phyloP scores from a whole-genome alignment of 352 stramenopile genomes.

The Paralagenidium karlingii region DNA sequence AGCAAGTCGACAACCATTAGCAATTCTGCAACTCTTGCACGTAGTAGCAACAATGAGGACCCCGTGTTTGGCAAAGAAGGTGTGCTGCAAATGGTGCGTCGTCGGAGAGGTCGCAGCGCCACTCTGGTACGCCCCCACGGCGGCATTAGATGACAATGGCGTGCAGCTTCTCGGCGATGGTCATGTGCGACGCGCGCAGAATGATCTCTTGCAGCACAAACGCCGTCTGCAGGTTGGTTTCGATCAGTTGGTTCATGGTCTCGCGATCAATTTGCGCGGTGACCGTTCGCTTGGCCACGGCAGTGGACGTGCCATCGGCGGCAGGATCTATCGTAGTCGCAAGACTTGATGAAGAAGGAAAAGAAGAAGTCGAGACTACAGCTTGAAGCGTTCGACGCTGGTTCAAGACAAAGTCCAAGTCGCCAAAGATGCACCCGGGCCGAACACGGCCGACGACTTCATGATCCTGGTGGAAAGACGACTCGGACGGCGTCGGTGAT shows the following conservation, averaged over 20 bases:
- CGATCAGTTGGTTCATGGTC: slow-evolving; percentile 13
- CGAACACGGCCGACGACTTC: slow-evolving; percentile 36
- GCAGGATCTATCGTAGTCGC: no score
- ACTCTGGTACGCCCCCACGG: no score
- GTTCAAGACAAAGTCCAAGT: slow-evolving; percentile 48
- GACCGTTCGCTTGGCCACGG: slow-evolving; percentile 11
- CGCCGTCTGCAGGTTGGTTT: slow-evolving; percentile 16
- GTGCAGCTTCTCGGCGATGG: slow-evolving; percentile 29
- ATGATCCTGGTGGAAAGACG: slow-evolving; percentile 5
- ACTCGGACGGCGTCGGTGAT: slow-evolving; percentile 4
- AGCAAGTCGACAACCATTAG: no score
- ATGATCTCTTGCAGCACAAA: slow-evolving; percentile 42
- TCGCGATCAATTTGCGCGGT: slow-evolving; percentile 23
- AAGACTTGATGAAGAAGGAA: no score
- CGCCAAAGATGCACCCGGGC: slow-evolving; percentile 43
- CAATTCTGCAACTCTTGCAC: no score
- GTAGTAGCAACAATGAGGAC: no score
- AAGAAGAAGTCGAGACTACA: not conserved
- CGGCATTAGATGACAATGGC: slow-evolving; percentile 11
- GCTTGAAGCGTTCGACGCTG: slow-evolving; percentile 20
- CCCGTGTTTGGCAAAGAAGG: no score
- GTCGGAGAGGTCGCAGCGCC: no score
- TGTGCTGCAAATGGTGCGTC: no score
- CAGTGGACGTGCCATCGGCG: slow-evolving; percentile 29
- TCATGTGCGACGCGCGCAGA: slow-evolving; percentile 43